Base-by-base conservation (phyloP, 768 basidiomycete species). In the Kwoniella dendrophila region DNA sequence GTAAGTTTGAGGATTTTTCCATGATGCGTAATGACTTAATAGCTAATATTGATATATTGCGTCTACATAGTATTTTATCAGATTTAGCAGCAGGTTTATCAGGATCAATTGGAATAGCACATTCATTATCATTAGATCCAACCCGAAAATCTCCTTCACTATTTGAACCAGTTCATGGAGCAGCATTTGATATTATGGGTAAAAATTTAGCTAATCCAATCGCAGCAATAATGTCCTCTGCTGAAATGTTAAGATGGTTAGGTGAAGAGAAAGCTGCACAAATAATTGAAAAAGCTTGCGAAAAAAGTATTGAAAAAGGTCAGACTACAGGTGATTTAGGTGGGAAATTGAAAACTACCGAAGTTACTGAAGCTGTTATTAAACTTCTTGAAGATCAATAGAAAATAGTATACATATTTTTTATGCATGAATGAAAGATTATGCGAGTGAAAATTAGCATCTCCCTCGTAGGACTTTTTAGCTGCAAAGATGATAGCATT, bases 21-120 rank as follows among this genome's bases (percentile, higher is more conserved):
- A 11, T 6, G 43, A 11, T 44, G 20, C 10, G 43, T 44, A 22
- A 7, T n/a, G n/a, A 48, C 8, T 26, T 48, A 32, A 5, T 33
- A 12, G 22, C 29, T 0, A 18, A 8, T 20, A 27, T 10, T 26
- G 36, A 27, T 12, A 12, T 53, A 18, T 26, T 18, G 2, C 2
- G 12, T 22, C 2, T 14, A 2, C 4, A 20, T 26, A 84, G 84
- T 62, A 85, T 84, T 47, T 75, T 85, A 18, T 84, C 83, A 34
- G 83, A 85, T 63, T 79, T 85, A 11, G 84, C 83, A 1, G 83
- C 84, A 6, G 83, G 62, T 1, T 81, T 83, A 33, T 82, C 83
- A 1, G 84, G 84, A 3, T 83, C 83, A 16, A 85, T 85, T 55
- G 84, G 84, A 1, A 84, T 84, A 41, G 84, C 84, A 20, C 84